Base-by-base conservation (phyloP, 2,329 filamentous ascomycete genomes). In the Cladosporium phlei region DNA sequence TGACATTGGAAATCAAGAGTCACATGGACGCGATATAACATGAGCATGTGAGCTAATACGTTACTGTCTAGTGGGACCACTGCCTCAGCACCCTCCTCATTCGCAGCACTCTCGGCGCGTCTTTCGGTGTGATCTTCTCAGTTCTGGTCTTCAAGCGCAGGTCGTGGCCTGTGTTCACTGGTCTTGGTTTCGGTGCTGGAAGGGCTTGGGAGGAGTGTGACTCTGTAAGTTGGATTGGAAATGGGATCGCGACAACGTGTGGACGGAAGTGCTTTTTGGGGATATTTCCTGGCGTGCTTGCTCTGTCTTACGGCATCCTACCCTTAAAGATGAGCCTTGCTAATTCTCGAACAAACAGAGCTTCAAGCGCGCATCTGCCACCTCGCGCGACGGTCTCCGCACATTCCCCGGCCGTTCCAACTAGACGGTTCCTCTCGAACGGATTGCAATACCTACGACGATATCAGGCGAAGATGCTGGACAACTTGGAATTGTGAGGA, bases 201-300 rank as follows among this genome's bases (percentile, higher is more conserved):
- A 83, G 94, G 63, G 93, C 93, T 49, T 98, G 95, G 77, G 93
- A 98, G 72, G 93, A 98, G 77, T 96, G 93, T 73, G 95, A 98
- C 75, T 86, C 78, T 60, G 73, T 76, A 58, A 59, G 70, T 69
- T 28, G n/a, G n/a, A n/a, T n/a, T n/a, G n/a, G n/a, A n/a, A n/a
- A n/a, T n/a, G n/a, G n/a, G n/a, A n/a, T n/a, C n/a, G n/a, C n/a
- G n/a, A n/a, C n/a, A n/a, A n/a, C n/a, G n/a, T n/a, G n/a, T n/a
- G n/a, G n/a, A n/a, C n/a, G n/a, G n/a, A n/a, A n/a, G n/a, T n/a
- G n/a, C n/a, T n/a, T n/a, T n/a, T n/a, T n/a, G n/a, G n/a, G n/a
- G n/a, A n/a, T n/a, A n/a, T n/a, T n/a, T n/a, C n/a, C n/a, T n/a
- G n/a, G n/a, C n/a, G n/a, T n/a, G n/a, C n/a, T n/a, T n/a, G n/a